A percentile compares a stretch with the other conserved stretches of the same genome.
These are phyloP conservation scores for Melampsora larici-populina DNA, from an alignment of 1,284 basidiomycete species.

Conservation along the genomic window DNA sequence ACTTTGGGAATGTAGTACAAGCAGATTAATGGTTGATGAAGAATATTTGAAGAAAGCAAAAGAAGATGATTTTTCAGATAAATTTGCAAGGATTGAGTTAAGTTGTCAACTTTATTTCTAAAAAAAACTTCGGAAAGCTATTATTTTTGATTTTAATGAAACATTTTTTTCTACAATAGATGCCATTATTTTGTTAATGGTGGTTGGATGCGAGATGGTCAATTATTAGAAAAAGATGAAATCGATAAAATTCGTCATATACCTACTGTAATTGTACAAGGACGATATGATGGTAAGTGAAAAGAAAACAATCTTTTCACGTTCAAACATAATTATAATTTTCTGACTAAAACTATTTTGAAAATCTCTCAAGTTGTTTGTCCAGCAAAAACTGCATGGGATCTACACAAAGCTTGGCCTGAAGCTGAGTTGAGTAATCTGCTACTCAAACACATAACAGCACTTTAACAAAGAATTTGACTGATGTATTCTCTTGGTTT, in stretches of 20 bases:
- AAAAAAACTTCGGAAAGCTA: not conserved
- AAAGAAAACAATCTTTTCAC: not conserved
- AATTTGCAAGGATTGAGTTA: conserved; percentile 43
- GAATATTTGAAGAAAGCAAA: conserved; percentile 46
- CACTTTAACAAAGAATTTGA: not conserved
- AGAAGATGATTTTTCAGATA: conserved; percentile 39
- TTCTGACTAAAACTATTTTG: too few species aligned
- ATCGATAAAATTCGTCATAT: conserved; percentile 90
- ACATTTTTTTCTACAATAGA: not conserved
- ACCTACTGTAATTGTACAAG: conserved; percentile 79
- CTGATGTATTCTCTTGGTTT: conserved; percentile 21
- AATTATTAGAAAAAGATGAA: conserved; percentile 74
- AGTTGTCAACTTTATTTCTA: not conserved
- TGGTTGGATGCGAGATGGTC: conserved; percentile 87
- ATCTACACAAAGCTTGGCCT: conserved; percentile 67
- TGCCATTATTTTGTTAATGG: conserved; percentile 48
- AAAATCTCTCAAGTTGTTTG: conserved; percentile 53
- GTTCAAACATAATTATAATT: not conserved
- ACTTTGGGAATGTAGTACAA: conserved; percentile 52
- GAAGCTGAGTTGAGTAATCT: conserved; percentile 58
- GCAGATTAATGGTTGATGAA: conserved; percentile 49
- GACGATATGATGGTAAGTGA: conserved; percentile 57
- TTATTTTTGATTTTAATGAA: not conserved
- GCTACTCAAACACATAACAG: not conserved
- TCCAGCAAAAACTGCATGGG: conserved; percentile 56